Base-by-base conservation (phyloP, 2,329 filamentous ascomycete genomes). In the Monosporascus cannonballus region DNA sequence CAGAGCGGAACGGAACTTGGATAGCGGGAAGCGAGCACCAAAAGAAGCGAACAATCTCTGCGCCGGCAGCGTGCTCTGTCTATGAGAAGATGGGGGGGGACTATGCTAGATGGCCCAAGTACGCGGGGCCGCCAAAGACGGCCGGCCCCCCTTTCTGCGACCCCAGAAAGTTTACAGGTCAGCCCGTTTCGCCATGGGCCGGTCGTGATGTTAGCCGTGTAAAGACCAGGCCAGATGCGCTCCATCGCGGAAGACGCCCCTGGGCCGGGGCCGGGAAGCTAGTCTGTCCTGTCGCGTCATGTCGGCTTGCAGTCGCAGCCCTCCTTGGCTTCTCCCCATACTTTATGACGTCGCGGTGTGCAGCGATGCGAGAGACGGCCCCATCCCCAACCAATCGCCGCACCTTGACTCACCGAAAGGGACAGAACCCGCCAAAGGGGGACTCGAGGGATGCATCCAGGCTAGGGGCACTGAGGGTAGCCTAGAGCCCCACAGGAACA, bases 361-460 rank as follows among this genome's bases (percentile, higher is more conserved):
- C 49, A 50, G 50, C 25, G 25, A 27, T 27, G 54, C 47, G 52
- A 51, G 52, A 49, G 50, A 46, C 50, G 39, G 44, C 49, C 50
- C 50, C 50, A 48, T 51, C 42, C 51, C 51, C 50, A 48, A 25
- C 58, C 56, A 60, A 53, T 57, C 41, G 47, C 25, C 30, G 15
- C 50, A 56, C 56, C 54, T 49, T 50, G 58, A 47, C 49, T 56
- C 56, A 60, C 58, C 58, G 58, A 58, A 50, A 41, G 42, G 24
- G 4, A 18, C 22, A 37, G 47, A 17, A 20, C 24, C 14, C 22
- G 25, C 38, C 25, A 38, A 38, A 50, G 9, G 11, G 30, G 27
- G 27, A 30, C 3, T 30, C 9, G 27, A 30, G 27, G 11, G 27
- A 30, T 30, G 27, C 27, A 30, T 30, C 27, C 27, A 30, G 9